Conservation (phyloP, 805 yeast species). For the Candida parachauliodes region DNA sequence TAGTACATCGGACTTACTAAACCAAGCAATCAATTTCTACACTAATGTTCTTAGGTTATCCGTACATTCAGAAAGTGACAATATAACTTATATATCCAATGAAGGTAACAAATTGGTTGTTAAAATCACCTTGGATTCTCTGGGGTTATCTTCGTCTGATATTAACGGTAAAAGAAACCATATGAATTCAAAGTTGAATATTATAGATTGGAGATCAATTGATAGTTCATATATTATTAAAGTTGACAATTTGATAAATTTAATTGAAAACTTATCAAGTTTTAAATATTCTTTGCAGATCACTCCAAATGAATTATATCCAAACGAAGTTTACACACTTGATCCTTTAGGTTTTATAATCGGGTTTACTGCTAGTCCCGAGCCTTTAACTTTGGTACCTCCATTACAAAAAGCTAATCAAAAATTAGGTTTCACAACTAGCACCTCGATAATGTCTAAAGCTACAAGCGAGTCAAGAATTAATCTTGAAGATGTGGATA, state of each 20-base stretch:
- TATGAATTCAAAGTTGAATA: conserved; percentile 15
- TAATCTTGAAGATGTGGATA: conserved; percentile 10
- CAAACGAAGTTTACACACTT: conserved; percentile 68
- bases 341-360: conserved; percentile 84
- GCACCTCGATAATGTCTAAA: conserved; percentile 11
- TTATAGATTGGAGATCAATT: conserved; percentile 49
- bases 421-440: conserved; percentile 11
- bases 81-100: conserved; percentile 18
- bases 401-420: conserved; percentile 30
- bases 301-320: conserved; percentile 69
- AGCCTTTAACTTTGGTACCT: conserved; percentile 53
- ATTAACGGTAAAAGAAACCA: conserved; percentile 14
- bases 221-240: conserved; percentile 46
- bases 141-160: conserved; percentile 16
- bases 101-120: conserved; percentile 20
- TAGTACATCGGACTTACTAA: conserved; percentile 39
- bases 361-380: conserved; percentile 67
- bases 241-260: conserved; percentile 35
- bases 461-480: conserved; percentile 5
- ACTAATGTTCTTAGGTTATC: conserved; percentile 37
- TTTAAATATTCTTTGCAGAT: conserved; percentile 44
- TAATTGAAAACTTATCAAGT: conserved; percentile 31
- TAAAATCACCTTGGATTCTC: conserved; percentile 15
- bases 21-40: conserved; percentile 56
- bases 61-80: conserved; percentile 18